Evolutionary conservation across 2,329 filamentous ascomycete species (phyloP).

Genomic region (Ascochyta viciae-villosae): DNA sequence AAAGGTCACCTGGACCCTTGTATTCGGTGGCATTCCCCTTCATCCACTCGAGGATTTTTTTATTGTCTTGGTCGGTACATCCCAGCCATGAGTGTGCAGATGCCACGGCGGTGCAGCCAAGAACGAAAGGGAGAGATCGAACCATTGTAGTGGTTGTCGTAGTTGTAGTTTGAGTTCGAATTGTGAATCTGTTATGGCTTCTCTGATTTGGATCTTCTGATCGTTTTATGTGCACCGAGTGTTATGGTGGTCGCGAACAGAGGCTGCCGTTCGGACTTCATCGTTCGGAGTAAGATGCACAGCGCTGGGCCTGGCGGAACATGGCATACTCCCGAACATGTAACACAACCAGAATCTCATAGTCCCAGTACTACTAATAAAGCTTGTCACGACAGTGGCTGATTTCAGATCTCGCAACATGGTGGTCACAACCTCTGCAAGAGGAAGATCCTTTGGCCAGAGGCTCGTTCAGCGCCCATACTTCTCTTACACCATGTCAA

Average conservation of each 20-base stretch:
- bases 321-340: not conserved
- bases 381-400: too few species aligned
- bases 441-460: too few species aligned
- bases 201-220: not conserved
- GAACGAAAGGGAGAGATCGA: conserved; percentile 1
- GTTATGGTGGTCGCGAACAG: not conserved
- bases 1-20: conserved; percentile 13
- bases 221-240: not conserved
- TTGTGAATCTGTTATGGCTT: not conserved
- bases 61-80: conserved; percentile 36
- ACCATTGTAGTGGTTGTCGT: conserved; percentile 1
- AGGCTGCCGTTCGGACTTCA: conserved; percentile 6
- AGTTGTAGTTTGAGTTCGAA: not conserved
- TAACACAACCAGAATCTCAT: not conserved
- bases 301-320: not conserved
- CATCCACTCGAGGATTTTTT: conserved; percentile 28
- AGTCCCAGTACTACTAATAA: too few species aligned
- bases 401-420: too few species aligned
- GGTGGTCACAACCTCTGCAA: too few species aligned
- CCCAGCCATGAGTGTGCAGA: conserved; percentile 37
- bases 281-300: conserved; percentile 10
- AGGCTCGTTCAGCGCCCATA: too few species aligned
- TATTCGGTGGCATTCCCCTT: conserved; percentile 24
- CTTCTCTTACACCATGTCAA: too few species aligned
- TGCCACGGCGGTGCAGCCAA: conserved; percentile 8